Conservation (phyloP, 192 early-diverging fungal genomes). For the Coemansia sp. region DNA sequence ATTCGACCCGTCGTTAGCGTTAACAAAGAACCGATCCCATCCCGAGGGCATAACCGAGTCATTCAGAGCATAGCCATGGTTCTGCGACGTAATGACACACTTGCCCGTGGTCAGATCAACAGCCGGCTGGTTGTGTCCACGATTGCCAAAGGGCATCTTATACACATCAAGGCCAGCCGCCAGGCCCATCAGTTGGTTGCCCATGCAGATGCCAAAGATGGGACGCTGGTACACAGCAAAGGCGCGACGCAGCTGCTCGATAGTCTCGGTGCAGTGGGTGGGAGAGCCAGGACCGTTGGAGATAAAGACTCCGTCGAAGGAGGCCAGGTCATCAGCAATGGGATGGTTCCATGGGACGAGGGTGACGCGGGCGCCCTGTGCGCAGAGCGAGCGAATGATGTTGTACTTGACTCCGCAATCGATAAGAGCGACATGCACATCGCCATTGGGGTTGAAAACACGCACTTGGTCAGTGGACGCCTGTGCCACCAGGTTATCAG, state of each 20-base stretch:
- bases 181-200: slow-evolving; percentile 93
- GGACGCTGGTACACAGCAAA: slow-evolving; percentile 73
- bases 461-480: slow-evolving; percentile 81
- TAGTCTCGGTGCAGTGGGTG: slow-evolving; percentile 72
- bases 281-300: slow-evolving; percentile 99
- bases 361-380: slow-evolving; percentile 87
- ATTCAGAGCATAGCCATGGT: slow-evolving; percentile 97
- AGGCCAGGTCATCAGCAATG: slow-evolving; percentile 73
- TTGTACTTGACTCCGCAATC: slow-evolving; percentile 99
- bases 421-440: slow-evolving; percentile 80
- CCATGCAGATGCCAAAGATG: slow-evolving; percentile 98
- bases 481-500: slow-evolving; percentile 88
- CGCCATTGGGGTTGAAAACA: slow-evolving; percentile 56
- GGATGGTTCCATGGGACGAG: slow-evolving; percentile 98
- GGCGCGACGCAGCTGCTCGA: slow-evolving; percentile 69
- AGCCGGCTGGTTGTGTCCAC: slow-evolving; percentile 99
- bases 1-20: slow-evolving; percentile 98
- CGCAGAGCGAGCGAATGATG: slow-evolving; percentile 95
- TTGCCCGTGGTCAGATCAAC: slow-evolving; percentile 91
- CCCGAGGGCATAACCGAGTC: slow-evolving; percentile 60
- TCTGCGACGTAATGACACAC: slow-evolving; percentile 98
- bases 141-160: slow-evolving; percentile 98
- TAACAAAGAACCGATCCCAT: slow-evolving; percentile 85
- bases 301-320: slow-evolving; percentile 81
- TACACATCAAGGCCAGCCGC: slow-evolving; percentile 86